Base-by-base conservation (phyloP, 495 filamentous ascomycete species). In the Aspergillus taichungensis region DNA sequence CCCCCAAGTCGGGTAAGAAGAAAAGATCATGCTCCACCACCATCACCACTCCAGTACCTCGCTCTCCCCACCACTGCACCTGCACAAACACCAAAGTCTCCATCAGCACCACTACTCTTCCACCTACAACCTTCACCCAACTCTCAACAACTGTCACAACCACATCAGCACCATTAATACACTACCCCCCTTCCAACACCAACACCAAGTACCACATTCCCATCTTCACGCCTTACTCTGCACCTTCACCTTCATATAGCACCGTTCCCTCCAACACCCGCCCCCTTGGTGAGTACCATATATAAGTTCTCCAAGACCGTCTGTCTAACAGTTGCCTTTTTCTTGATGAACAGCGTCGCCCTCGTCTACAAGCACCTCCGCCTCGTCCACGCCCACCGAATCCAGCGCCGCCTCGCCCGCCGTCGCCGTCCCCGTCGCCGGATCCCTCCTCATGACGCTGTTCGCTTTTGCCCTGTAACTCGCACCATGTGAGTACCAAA, bases 361-460 rank as follows among this genome's bases (percentile, higher is more conserved):
- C 9, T 57, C 54, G 27, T 28, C 30, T 30, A 42, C 45, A 10
- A 45, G 30, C n/a, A 31, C 48, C 18, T 39, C 48, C 6, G 13
- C 38, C 10, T 24, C 43, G 11, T 30, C 49, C 13, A 40, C 37
- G 3, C 37, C 49, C 28, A 46, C 49, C 38, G 27, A 34, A 31
- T 45, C 48, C n/a, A 35, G 35, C 38, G 41, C 24, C 42, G 46
- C 40, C n/a, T 36, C 55, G 28, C 36, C 52, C 32, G 37, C 47
- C 12, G 30, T 46, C n/a, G 32, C 31, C 3, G 73, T 14, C 74
- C 53, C 41, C 24, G 42, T 45, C 11, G 36, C 41, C 30, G 49
- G 53, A 31, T 45, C 46, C 6, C 39, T 53, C 47, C 27, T 53
- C 43, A 30, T 53, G 47, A 37, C 46, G 38, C 34, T 51, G 8